Conservation (phyloP, 164 flowering plant species). For the Dillenia suffruticosa region DNA sequence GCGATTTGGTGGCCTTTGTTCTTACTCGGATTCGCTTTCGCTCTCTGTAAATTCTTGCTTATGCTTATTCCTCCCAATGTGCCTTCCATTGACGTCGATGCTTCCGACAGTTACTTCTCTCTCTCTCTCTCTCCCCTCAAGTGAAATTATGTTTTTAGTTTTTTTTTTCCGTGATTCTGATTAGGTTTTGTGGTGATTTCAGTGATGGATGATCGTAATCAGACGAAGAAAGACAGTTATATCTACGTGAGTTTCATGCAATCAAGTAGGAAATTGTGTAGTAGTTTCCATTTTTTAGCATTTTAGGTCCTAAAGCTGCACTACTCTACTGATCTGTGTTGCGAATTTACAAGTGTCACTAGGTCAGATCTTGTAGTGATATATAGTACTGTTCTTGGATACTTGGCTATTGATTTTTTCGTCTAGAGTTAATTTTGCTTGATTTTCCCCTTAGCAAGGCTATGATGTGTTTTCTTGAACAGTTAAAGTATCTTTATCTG, state of each 20-base stretch:
- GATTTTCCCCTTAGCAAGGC: too few relatives aligned
- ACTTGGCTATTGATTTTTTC: too few relatives aligned
- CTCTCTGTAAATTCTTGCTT: slow-evolving; percentile 69
- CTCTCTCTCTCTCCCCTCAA: slow-evolving; percentile 6
- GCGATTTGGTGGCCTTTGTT: slow-evolving; percentile 91
- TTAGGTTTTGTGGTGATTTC: slow-evolving; percentile 15
- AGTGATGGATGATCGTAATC: slow-evolving; percentile 85
- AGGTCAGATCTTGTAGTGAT: too few relatives aligned
- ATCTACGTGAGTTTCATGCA: slow-evolving; percentile 65
- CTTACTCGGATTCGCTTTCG: slow-evolving; percentile 72
- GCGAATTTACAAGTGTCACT: too few relatives aligned
- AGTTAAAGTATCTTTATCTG: too few relatives aligned
- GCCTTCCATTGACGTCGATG: slow-evolving; percentile 94
- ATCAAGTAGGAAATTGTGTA: too few relatives aligned
- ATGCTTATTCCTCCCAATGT: slow-evolving; percentile 97
- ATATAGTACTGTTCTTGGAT: too few relatives aligned
- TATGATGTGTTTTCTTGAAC: too few relatives aligned
- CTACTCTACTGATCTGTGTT: too few relatives aligned
- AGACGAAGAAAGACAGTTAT: slow-evolving; percentile 73
- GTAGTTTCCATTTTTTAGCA: too few relatives aligned
- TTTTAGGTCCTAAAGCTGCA: too few relatives aligned
- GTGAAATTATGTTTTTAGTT: not conserved
- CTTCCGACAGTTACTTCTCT: slow-evolving; percentile 66
- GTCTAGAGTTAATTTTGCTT: too few relatives aligned
- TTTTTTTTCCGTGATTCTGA: not conserved